These are phyloP conservation scores for Fusarium sp. DNA, from an alignment of 2,329 filamentous ascomycete species.

Conservation along the genomic window DNA sequence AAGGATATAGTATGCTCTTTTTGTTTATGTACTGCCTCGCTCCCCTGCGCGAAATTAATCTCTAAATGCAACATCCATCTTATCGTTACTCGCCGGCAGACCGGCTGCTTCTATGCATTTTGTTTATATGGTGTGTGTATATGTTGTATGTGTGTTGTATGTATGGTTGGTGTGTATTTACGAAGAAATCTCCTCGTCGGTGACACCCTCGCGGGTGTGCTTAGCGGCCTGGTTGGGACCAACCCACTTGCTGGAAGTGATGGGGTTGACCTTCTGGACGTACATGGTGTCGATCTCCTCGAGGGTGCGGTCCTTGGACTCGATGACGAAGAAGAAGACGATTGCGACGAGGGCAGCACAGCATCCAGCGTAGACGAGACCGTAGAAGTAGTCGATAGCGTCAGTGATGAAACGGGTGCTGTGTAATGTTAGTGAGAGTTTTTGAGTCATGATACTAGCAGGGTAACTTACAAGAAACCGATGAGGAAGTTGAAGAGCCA, in stretches of 20 bases:
- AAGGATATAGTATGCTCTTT: conserved; percentile 39
- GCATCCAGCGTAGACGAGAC: conserved; percentile 79
- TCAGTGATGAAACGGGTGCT: conserved; percentile 80
- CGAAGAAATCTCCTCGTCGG: conserved; percentile 40
- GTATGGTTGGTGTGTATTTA: conserved; percentile 8
- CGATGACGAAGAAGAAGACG: conserved; percentile 83
- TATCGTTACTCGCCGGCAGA: conserved; percentile 35
- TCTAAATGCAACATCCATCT: conserved; percentile 34
- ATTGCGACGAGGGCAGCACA: conserved; percentile 73
- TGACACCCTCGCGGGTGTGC: conserved; percentile 29
- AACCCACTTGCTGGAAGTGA: conserved; percentile 57
- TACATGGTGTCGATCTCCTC: conserved; percentile 88
- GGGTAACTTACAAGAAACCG: conserved; percentile 61
- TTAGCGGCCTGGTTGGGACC: conserved; percentile 23
- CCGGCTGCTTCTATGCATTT: conserved; percentile 25
- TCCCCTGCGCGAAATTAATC: conserved; percentile 13
- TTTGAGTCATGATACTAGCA: rapidly evolving
- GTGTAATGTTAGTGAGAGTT: conserved; percentile 38
- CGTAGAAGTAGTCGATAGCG: conserved; percentile 78
- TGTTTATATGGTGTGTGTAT: conserved; percentile 8
- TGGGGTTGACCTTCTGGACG: conserved; percentile 64
- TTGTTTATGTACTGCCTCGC: conserved; percentile 25
- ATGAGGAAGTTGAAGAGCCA: conserved; percentile 77
- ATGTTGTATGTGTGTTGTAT: conserved; percentile 1
- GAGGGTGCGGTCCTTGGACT: conserved; percentile 78